These are phyloP conservation scores for Hymenoscyphus linearis DNA, from an alignment of 2,329 filamentous ascomycete genomes.

Conservation along the genomic window DNA sequence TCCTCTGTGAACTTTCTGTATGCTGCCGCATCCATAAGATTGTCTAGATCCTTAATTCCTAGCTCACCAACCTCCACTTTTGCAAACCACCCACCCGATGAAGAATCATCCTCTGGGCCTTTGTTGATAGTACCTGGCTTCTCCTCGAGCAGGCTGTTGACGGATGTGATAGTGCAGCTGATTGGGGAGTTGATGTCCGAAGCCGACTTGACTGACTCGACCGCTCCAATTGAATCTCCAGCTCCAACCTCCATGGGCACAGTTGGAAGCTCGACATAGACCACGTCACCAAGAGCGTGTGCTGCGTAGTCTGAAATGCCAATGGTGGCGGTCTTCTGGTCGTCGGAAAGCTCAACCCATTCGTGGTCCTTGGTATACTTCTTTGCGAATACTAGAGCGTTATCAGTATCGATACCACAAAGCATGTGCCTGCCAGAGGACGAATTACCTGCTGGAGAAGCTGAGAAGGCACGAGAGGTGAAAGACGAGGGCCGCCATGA, in stretches of 20 bases:
- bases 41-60: conserved; percentile 62
- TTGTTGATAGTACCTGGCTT: conserved; percentile 85
- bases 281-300: conserved; percentile 88
- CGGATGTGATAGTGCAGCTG: conserved; percentile 66
- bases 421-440: background rate
- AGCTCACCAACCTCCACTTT: conserved; percentile 72
- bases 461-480: conserved; percentile 42
- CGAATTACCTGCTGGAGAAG: conserved; percentile 35
- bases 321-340: conserved; percentile 73
- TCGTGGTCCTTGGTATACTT: conserved; percentile 97
- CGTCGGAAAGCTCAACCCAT: conserved; percentile 85
- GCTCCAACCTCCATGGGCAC: conserved; percentile 60
- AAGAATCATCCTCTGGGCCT: conserved; percentile 71
- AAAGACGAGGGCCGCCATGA: conserved; percentile 29
- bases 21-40: conserved; percentile 68
- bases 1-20: conserved; percentile 68
- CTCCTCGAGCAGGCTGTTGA: conserved; percentile 73
- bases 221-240: conserved; percentile 85
- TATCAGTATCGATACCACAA: conserved; percentile 14
- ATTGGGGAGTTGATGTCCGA: conserved; percentile 93
- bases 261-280: conserved; percentile 91
- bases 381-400: conserved; percentile 42
- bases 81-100: conserved; percentile 84
- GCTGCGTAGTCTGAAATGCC: conserved; percentile 92
- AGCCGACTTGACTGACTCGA: conserved; percentile 98